Base-by-base conservation (phyloP, 176 grass and related monocot genomes). In the Themeda triandra region DNA sequence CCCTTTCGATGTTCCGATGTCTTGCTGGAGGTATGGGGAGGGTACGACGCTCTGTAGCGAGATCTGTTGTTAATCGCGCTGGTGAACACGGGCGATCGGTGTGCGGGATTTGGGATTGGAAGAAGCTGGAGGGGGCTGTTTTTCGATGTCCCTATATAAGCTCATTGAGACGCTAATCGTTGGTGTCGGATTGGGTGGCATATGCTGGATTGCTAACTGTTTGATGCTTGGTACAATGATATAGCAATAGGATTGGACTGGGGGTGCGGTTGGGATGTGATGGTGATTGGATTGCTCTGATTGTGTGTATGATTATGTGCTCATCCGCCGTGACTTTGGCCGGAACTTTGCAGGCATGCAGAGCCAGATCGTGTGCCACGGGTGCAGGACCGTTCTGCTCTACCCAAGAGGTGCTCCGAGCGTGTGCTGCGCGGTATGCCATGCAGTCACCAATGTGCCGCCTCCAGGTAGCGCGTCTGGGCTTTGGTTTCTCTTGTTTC, bases 301-400 rank as follows among this genome's bases (percentile, higher is more conserved):
- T 27, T 62, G 2, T 28, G 6, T 53, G 0, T 45, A 40, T n/a
- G 65, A 10, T 25, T n/a, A 21, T 40, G 54, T 13, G 59, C 67
- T 90, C 53, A 82, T 45, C 9, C 19, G 37, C 27, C 4, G 71
- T 24, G 39, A 4, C 5, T 51, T 13, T 78, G 63, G 46, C 18
- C 9, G 63, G 23, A 28, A 48, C 67, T 63, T 66, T 68, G 73
- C 80, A 91, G 91, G 86, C 75, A 96, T 93, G 91, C 86, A 91
- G 87, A 91, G 84, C 86, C 94, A 91, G 80, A 87, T 96, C 80
- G 94, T 96, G 75, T 96, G 94, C 88, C 84, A 84, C 73, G 88
- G 91, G 33, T 96, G 94, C 77, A 89, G 94, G 83, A 87, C 39
- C 83, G 2, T 96, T 83, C 86, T 96, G 59, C 36, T 91, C 86